These are phyloP conservation scores for Ramaria sp. DNA, from an alignment of 768 basidiomycete genomes.

Conservation along the genomic window DNA sequence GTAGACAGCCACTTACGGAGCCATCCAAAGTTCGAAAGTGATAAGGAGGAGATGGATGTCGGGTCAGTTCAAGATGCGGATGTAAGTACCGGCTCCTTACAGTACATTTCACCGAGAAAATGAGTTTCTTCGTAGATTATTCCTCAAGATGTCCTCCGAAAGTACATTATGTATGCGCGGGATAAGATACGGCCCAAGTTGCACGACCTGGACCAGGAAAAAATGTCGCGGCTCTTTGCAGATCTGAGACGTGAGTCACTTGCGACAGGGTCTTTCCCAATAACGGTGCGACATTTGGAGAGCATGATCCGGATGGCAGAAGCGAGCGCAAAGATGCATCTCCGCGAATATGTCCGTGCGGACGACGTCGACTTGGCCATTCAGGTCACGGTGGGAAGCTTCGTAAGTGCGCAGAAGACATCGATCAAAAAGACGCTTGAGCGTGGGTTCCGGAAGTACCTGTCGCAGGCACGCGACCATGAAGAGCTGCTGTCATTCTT, in stretches of 20 bases:
- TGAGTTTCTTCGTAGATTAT: constrained; percentile 53
- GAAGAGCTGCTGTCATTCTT: constrained; percentile 93
- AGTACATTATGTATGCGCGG: constrained; percentile 98
- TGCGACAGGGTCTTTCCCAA: constrained; percentile 97
- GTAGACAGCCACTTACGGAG: constrained; percentile 92
- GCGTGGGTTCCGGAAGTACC: constrained; percentile 93
- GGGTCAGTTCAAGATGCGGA: constrained; percentile 82
- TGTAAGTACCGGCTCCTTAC: constrained; percentile 35
- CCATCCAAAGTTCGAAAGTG: constrained; percentile 85
- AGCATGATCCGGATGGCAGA: constrained; percentile 99
- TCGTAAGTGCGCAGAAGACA: constrained; percentile 95
- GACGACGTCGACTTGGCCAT: constrained; percentile 98
- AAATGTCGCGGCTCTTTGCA: constrained; percentile 85
- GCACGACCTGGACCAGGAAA: constrained; percentile 92
- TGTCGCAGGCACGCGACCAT: constrained; percentile 90
- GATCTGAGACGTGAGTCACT: constrained; percentile 93
- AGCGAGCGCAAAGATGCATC: constrained; percentile 96
- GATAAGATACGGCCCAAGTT: constrained; percentile 90
- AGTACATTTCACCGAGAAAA: neutral
- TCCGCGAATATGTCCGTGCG: constrained; percentile 88
- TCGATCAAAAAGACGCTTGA: constrained; percentile 97
- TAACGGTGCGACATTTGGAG: constrained; percentile 95
- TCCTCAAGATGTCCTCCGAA: constrained; percentile 89
- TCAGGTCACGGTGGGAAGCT: constrained; percentile 88
- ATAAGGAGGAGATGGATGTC: constrained; percentile 89